These are phyloP conservation scores for Cerioporus squamosus DNA, from an alignment of 1,284 basidiomycete species.

Conservation along the genomic window DNA sequence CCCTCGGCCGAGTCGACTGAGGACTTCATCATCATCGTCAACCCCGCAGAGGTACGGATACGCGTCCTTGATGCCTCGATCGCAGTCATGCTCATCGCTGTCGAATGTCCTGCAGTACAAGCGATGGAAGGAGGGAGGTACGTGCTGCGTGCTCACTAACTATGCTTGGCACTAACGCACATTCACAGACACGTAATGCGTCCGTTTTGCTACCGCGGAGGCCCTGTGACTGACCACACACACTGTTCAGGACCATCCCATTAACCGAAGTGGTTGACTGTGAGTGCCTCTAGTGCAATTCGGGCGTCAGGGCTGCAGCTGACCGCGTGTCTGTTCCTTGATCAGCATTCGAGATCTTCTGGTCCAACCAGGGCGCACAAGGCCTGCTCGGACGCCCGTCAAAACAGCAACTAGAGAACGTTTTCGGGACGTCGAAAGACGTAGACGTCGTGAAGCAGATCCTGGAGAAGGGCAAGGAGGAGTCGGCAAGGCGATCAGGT, in stretches of 20 bases:
- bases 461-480: conserved; percentile 63
- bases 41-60: conserved; percentile 61
- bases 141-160: conserved; percentile 28
- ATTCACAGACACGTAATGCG: conserved; percentile 65
- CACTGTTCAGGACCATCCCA: conserved; percentile 57
- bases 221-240: conserved; percentile 9
- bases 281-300: conserved; percentile 42
- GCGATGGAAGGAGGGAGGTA: conserved; percentile 81
- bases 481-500: conserved; percentile 50
- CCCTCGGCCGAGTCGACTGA: conserved; percentile 71
- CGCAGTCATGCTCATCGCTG: conserved; percentile 12
- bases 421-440: conserved; percentile 70
- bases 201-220: background rate
- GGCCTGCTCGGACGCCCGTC: conserved; percentile 73
- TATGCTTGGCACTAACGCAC: conserved; percentile 24
- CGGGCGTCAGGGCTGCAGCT: background rate
- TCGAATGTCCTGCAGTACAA: conserved; percentile 53
- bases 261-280: conserved; percentile 76
- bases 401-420: conserved; percentile 76
- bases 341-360: conserved; percentile 50
- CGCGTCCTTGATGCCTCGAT: conserved; percentile 1
- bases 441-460: conserved; percentile 62
- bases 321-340: background rate
- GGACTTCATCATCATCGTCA: conserved; percentile 71
- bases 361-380: conserved; percentile 72